Conservation (phyloP, 225 moss, liverwort and hornwort species). For the Polytrichum formosum region DNA sequence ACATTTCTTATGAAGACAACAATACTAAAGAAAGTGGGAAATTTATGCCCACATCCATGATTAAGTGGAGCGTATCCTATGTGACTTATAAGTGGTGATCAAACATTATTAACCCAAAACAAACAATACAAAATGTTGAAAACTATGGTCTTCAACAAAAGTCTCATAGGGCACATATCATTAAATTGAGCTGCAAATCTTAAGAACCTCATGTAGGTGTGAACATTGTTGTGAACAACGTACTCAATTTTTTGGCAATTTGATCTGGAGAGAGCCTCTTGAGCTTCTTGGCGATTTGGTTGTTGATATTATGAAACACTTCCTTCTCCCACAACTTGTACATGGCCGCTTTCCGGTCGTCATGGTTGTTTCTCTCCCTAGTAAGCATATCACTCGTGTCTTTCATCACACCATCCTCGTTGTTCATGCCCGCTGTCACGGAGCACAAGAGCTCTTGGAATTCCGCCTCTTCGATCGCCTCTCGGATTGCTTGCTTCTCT, state of each 20-base stretch:
- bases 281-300: slow-evolving; percentile 45
- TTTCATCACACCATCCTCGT: slow-evolving; percentile 54
- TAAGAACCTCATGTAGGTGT: too few species aligned
- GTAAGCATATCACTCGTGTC: slow-evolving; percentile 36
- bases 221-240: neutral
- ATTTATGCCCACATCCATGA: too few species aligned
- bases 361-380: slow-evolving; percentile 32
- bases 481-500: slow-evolving; percentile 22
- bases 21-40: too few species aligned
- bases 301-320: slow-evolving; percentile 49
- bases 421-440: slow-evolving; percentile 27
- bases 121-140: too few species aligned
- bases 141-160: too few species aligned
- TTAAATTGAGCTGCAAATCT: too few species aligned
- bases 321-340: slow-evolving; percentile 52
- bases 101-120: too few species aligned
- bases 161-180: too few species aligned
- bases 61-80: too few species aligned
- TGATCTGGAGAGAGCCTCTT: slow-evolving; percentile 38
- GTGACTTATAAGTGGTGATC: too few species aligned
- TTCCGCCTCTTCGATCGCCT: slow-evolving; percentile 36
- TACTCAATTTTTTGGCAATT: slow-evolving; percentile 50
- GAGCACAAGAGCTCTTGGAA: slow-evolving; percentile 46
- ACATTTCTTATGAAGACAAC: too few species aligned
- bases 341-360: slow-evolving; percentile 38